phyloP scores from a whole-genome alignment of 139 green algal genomes.

The Ostreobium quekettii region DNA sequence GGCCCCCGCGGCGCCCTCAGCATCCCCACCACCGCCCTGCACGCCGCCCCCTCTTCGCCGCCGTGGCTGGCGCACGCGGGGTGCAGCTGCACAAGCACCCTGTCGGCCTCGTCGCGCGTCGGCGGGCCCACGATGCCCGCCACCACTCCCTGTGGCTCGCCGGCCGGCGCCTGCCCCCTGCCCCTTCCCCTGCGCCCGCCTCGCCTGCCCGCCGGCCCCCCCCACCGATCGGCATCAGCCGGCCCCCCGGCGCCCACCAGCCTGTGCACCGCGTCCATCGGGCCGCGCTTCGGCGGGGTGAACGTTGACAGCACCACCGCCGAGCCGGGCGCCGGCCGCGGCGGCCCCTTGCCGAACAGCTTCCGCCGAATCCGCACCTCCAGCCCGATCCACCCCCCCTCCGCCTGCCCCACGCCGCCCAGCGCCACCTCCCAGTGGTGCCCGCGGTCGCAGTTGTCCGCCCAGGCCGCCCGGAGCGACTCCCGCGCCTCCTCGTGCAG shows the following conservation, averaged over 20 bases:
- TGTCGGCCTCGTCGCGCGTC: background rate
- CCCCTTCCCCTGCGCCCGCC: background rate
- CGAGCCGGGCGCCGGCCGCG: background rate
- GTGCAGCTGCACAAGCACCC: slow-evolving; percentile 7
- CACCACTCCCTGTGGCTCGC: background rate
- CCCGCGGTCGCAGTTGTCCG: slow-evolving; percentile 32
- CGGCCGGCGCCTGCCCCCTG: background rate
- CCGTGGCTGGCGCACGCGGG: slow-evolving; percentile 23
- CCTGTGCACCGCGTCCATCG: background rate
- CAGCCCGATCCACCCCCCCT: slow-evolving; percentile 24
- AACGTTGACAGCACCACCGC: slow-evolving; percentile 2
- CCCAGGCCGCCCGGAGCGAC: slow-evolving; percentile 33
- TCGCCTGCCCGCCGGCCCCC: background rate
- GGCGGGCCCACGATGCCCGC: background rate
- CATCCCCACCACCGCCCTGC: slow-evolving; percentile 18
- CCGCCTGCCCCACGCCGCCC: slow-evolving; percentile 28
- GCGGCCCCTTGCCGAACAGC: background rate
- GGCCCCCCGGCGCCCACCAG: background rate
- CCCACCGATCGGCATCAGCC: background rate
- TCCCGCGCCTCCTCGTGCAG: slow-evolving; percentile 73
- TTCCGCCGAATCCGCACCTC: background rate
- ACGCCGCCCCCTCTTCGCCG: background rate
- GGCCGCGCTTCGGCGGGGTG: background rate
- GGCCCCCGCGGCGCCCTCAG: background rate
- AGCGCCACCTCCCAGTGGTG: slow-evolving; percentile 25